Conservation (phyloP, 495 filamentous ascomycete species). For the Lasiosphaeriaceae sp. region DNA sequence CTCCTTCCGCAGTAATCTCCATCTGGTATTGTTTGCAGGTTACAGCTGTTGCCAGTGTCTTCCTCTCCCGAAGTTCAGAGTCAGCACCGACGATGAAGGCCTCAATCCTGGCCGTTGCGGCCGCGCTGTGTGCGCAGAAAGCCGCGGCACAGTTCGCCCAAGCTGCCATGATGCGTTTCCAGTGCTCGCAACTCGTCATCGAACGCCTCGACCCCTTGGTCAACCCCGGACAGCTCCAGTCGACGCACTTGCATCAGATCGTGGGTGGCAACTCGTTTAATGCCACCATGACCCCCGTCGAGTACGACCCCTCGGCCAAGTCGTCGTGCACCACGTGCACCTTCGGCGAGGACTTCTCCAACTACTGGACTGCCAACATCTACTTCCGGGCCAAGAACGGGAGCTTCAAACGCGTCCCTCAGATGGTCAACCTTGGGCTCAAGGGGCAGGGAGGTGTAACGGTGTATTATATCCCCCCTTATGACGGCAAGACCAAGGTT, state of each 20-base stretch:
- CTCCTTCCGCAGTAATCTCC: neutral
- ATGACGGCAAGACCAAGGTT: conserved; percentile 38
- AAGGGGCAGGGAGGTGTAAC: conserved; percentile 40
- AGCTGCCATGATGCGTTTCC: conserved; percentile 44
- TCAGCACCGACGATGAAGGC: conserved; percentile 16
- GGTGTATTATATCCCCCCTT: conserved; percentile 49
- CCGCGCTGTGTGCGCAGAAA: conserved; percentile 23
- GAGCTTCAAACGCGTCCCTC: conserved; percentile 44
- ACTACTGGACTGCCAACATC: conserved; percentile 45
- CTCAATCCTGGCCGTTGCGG: conserved; percentile 24
- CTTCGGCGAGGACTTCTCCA: conserved; percentile 39
- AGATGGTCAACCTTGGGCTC: conserved; percentile 43
- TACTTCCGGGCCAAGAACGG: conserved; percentile 45
- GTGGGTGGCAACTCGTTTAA: conserved; percentile 43
- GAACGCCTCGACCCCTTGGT: conserved; percentile 43
- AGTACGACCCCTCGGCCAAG: conserved; percentile 30
- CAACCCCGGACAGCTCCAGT: conserved; percentile 35
- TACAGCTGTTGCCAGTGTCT: neutral
- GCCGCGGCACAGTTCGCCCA: conserved; percentile 32
- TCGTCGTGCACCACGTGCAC: conserved; percentile 40
- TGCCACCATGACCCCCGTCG: conserved; percentile 34
- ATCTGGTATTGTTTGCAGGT: neutral
- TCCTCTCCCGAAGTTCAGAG: neutral
- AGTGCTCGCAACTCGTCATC: conserved; percentile 41
- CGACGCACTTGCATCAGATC: conserved; percentile 41